phyloP scores from a whole-genome alignment of 768 basidiomycete genomes.

The Clathrus columnatus region DNA sequence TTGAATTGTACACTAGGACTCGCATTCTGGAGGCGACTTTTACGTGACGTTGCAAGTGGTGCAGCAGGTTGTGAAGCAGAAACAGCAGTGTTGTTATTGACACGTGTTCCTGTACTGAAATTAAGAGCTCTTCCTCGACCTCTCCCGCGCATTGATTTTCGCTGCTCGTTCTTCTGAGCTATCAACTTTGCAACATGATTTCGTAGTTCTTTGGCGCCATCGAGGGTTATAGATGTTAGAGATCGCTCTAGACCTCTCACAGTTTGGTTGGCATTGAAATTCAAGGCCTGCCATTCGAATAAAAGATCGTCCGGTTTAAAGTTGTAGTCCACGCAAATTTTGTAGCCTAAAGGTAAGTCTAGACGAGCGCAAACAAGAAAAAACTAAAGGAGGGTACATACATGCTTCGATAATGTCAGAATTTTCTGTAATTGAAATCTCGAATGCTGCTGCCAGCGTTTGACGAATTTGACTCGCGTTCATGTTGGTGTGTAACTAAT shows the following conservation, averaged over 20 bases:
- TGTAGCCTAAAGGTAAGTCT: conserved; percentile 23
- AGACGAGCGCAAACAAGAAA: neutral
- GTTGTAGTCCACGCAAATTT: conserved; percentile 30
- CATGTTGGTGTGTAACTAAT: neutral
- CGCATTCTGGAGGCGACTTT: neutral
- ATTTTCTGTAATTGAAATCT: conserved; percentile 5
- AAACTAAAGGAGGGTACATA: conserved; percentile 3
- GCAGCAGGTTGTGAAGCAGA: neutral
- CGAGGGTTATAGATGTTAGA: neutral
- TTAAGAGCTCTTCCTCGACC: neutral
- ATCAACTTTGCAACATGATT: conserved; percentile 7
- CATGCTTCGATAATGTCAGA: conserved; percentile 7
- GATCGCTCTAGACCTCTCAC: conserved; percentile 1
- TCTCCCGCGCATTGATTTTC: neutral
- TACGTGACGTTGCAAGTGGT: neutral
- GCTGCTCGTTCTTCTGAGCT: conserved; percentile 6
- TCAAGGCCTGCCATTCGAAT: conserved; percentile 37
- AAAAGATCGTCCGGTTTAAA: conserved; percentile 28
- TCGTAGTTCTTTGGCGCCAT: conserved; percentile 9
- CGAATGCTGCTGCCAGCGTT: conserved; percentile 6
- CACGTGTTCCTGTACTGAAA: neutral
- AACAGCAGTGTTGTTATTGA: neutral
- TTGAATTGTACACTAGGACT: neutral
- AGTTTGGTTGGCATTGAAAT: conserved; percentile 15
- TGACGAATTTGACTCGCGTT: conserved; percentile 1